phyloP scores from a whole-genome alignment of 2,329 filamentous ascomycete genomes.

The Alternaria ventricosa region DNA sequence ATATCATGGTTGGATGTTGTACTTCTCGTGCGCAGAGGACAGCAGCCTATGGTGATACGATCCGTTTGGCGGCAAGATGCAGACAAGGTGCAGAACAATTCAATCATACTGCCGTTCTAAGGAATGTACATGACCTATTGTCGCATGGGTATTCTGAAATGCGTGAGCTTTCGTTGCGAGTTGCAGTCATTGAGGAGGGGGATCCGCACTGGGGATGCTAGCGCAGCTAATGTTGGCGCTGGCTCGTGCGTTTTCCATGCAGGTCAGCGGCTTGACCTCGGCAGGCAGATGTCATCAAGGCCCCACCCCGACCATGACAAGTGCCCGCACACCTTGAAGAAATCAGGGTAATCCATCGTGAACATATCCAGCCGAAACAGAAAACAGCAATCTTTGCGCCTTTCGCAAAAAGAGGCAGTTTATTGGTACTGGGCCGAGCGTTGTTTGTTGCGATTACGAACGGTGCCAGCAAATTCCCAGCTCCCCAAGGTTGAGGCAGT shows the following conservation, averaged over 20 bases:
- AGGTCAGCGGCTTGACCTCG: conserved; percentile 19
- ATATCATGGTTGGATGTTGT: neutral
- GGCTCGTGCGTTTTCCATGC: conserved; percentile 13
- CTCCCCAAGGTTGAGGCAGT: neutral
- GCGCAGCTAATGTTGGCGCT: conserved; percentile 14
- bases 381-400: neutral
- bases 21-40: neutral
- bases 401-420: neutral
- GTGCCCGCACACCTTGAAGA: neutral
- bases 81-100: neutral
- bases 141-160: neutral
- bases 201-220: conserved; percentile 14
- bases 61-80: neutral
- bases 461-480: neutral
- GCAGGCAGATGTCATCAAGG: conserved; percentile 16
- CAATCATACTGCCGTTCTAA: neutral
- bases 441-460: neutral
- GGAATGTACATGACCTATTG: neutral
- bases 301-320: conserved; percentile 6
- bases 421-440: neutral
- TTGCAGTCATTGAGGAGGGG: conserved; percentile 5
- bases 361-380: neutral
- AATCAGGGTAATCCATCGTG: neutral
- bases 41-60: neutral
- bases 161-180: neutral